Base-by-base conservation (phyloP, 1,284 basidiomycete genomes). In the Inonotus hispidus region DNA sequence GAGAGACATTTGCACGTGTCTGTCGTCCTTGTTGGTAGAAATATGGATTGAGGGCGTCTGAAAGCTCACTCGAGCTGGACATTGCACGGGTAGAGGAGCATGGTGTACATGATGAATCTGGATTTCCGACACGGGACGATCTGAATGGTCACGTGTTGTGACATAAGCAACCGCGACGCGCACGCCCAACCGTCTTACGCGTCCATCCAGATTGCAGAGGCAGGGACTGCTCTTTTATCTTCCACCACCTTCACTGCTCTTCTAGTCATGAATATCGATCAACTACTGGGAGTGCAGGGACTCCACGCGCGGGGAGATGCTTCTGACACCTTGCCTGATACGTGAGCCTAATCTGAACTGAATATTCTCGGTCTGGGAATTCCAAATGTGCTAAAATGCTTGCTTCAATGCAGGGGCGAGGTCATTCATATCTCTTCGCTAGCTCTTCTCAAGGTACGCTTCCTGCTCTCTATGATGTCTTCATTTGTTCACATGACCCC, bases 401-500 rank as follows among this genome's bases (percentile, higher is more conserved):
- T 41, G 32, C 25, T 21, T 47, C 38, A 37, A 49, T 60, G 29
- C 45, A 96, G 93, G 72, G 93, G 94, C 72, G 95, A 98, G 78
- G 93, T 94, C 66, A 94, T 98, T 64, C 93, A 97, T 74, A 98
- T 98, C 69, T 96, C 94, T 16, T 94, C 93, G 8, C 77, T 98
- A 1, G 95, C 95, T 19, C 79, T 98, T 14, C 79, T 98, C 59
- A 98, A 98, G 85, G 94, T 92, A 50, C 53, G 75, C 66, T 54
- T 21, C n/a, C 25, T 52, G n/a, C 56, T 45, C 62, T 11, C 32
- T 14, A 39, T 46, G 21, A 38, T 32, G 14, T 41, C 25, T 47
- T 45, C 21, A 6, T 43, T 32, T 46, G 29, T 58, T 16, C 56
- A 6, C 67, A 50, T 46, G 21, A n/a, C n/a, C 52, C 3, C 35